A percentile compares a stretch with the other conserved stretches of the same genome.
phyloP scores from a whole-genome alignment of 306 rosid species.

The Vicia sativa region DNA sequence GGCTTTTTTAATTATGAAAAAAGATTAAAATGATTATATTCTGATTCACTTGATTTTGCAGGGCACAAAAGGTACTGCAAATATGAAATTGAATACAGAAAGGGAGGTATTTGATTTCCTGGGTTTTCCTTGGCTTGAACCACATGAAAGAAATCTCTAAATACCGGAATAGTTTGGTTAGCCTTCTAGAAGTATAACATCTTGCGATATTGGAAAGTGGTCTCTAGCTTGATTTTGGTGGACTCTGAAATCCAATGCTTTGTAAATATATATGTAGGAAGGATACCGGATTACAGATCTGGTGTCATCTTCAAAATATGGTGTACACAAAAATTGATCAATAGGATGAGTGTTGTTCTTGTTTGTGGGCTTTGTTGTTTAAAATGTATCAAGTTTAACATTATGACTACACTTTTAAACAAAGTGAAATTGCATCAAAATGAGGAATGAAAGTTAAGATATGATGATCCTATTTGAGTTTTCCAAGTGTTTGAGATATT shows the following conservation, averaged over 20 bases:
- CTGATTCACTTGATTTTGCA: constrained; percentile 43
- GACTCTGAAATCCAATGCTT: background rate
- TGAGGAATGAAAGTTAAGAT: too few species aligned
- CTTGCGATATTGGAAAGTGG: constrained; percentile 9
- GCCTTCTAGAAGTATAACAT: constrained; percentile 15
- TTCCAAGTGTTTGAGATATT: background rate
- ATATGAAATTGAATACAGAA: constrained; percentile 74
- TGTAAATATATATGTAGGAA: constrained; percentile 28
- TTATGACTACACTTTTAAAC: too few species aligned
- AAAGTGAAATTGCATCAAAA: background rate
- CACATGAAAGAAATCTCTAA: constrained; percentile 85
- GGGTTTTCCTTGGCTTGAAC: constrained; percentile 87
- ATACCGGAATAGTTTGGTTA: background rate
- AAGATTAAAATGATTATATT: background rate
- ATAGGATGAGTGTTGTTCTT: constrained; percentile 1
- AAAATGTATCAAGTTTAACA: background rate
- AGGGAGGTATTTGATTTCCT: constrained; percentile 84
- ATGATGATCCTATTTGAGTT: too few species aligned
- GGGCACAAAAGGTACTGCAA: constrained; percentile 72
- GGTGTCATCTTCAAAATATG: background rate
- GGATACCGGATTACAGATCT: background rate
- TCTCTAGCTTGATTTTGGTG: constrained; percentile 18
- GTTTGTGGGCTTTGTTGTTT: background rate
- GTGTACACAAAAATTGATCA: constrained; percentile 15
- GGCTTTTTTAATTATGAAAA: constrained; percentile 4